A percentile compares a stretch with the other conserved stretches of the same genome.
These are phyloP conservation scores for Fusarium udum DNA, from an alignment of 2,329 filamentous ascomycete species.

Conservation along the genomic window DNA sequence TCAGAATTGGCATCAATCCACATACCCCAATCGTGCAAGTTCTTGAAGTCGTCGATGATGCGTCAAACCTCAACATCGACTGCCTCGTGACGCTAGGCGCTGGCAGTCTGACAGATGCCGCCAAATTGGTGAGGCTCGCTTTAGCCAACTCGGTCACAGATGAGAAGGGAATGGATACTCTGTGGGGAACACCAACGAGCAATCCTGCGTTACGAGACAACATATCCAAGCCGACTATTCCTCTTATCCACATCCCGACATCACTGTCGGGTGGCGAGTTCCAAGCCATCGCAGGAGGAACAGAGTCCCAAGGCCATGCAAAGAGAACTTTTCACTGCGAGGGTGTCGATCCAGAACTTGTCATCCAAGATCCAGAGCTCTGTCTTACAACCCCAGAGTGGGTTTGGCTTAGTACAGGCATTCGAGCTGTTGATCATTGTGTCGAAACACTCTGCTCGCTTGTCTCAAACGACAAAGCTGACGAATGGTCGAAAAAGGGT, in stretches of 20 bases:
- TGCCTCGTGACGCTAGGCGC: constrained; percentile 64
- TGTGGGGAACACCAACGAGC: constrained; percentile 42
- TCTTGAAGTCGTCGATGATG: constrained; percentile 56
- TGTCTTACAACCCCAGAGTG: constrained; percentile 59
- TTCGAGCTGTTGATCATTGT: constrained; percentile 66
- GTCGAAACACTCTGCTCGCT: constrained; percentile 63
- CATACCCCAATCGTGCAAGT: constrained; percentile 65
- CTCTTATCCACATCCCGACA: constrained; percentile 49
- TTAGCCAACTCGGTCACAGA: constrained; percentile 58
- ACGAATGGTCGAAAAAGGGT: constrained; percentile 5
- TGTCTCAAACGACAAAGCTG: constrained; percentile 48
- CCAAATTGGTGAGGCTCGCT: constrained; percentile 61
- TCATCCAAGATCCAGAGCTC: constrained; percentile 66
- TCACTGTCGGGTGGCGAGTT: constrained; percentile 51
- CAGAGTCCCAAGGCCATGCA: constrained; percentile 35
- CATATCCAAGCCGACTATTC: constrained; percentile 41
- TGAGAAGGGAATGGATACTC: constrained; percentile 49
- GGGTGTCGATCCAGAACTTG: constrained; percentile 56
- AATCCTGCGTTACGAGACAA: constrained; percentile 21
- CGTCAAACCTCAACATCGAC: constrained; percentile 52
- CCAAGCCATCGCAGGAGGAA: constrained; percentile 45
- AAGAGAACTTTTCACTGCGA: constrained; percentile 47
- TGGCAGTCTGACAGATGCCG: constrained; percentile 65
- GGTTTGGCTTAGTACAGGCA: constrained; percentile 67
- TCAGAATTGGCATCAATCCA: constrained; percentile 60